These are phyloP conservation scores for Globisporangium abappressorium DNA, from an alignment of 352 stramenopile species.

Conservation along the genomic window DNA sequence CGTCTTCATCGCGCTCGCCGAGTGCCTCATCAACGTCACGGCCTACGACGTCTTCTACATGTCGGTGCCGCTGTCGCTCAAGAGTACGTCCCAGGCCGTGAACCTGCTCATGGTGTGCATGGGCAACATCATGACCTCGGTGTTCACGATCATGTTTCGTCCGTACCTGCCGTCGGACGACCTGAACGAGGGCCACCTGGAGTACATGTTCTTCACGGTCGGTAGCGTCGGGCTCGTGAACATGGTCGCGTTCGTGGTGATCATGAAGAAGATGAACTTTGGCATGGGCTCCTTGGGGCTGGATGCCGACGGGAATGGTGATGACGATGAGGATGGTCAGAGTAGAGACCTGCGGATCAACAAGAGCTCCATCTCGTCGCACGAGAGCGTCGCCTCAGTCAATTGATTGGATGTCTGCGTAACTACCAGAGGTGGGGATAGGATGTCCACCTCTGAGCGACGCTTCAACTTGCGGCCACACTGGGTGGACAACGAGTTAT, in stretches of 20 bases:
- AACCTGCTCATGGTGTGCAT: conserved; percentile 62
- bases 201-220: conserved; percentile 73
- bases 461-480: neutral
- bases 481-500: neutral
- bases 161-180: conserved; percentile 45
- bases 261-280: conserved; percentile 62
- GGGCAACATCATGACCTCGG: conserved; percentile 53
- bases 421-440: too few species aligned
- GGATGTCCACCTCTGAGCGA: neutral
- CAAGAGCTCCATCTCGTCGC: neutral
- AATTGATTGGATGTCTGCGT: neutral
- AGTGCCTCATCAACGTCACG: conserved; percentile 66
- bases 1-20: conserved; percentile 48
- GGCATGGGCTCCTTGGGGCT: conserved; percentile 24
- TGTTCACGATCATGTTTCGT: conserved; percentile 67
- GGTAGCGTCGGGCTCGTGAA: conserved; percentile 47
- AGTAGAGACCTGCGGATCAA: neutral
- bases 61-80: conserved; percentile 47
- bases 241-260: conserved; percentile 41
- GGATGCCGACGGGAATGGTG: neutral
- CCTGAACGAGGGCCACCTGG: conserved; percentile 59
- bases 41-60: conserved; percentile 63
- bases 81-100: conserved; percentile 52
- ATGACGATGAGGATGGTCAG: neutral
- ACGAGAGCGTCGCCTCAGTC: neutral